phyloP scores from a whole-genome alignment of 2,329 filamentous ascomycete species.

The Penicillium polonicum region DNA sequence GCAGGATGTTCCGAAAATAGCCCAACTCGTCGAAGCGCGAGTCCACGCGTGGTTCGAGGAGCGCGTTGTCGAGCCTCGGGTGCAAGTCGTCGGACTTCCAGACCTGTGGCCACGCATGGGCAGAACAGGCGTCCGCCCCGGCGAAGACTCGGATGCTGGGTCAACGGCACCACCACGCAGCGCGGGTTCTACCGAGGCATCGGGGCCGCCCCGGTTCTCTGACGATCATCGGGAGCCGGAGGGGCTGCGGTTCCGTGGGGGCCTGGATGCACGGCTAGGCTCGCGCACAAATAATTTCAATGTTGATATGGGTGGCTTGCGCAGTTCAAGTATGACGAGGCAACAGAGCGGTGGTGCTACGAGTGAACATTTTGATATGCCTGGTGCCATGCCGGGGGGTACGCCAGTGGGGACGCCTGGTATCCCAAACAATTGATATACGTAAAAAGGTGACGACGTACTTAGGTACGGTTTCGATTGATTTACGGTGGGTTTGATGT shows the following conservation, averaged over 20 bases:
- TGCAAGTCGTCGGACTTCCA: constrained; percentile 63
- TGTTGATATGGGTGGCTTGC: constrained; percentile 32
- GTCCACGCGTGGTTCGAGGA: constrained; percentile 68
- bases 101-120: constrained; percentile 62
- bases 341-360: constrained; percentile 30
- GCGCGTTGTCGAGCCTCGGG: constrained; percentile 63
- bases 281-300: constrained; percentile 39
- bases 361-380: constrained; percentile 40
- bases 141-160: constrained; percentile 43
- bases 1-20: constrained; percentile 66
- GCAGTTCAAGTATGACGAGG: constrained; percentile 34
- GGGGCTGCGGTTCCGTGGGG: constrained; percentile 36
- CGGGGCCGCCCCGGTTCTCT: constrained; percentile 22
- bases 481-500: not conserved
- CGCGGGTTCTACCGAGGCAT: constrained; percentile 29
- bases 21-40: constrained; percentile 62
- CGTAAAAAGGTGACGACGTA: not conserved
- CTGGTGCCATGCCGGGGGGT: constrained; percentile 37
- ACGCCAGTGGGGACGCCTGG: constrained; percentile 8
- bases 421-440: not conserved
- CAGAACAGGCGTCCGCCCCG: constrained; percentile 45
- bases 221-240: constrained; percentile 30
- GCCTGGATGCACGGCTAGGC: constrained; percentile 27
- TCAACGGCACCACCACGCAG: constrained; percentile 34
- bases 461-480: not conserved